Base-by-base conservation (phyloP, 352 stramenopile species). In the Phytophthora citrophthora region DNA sequence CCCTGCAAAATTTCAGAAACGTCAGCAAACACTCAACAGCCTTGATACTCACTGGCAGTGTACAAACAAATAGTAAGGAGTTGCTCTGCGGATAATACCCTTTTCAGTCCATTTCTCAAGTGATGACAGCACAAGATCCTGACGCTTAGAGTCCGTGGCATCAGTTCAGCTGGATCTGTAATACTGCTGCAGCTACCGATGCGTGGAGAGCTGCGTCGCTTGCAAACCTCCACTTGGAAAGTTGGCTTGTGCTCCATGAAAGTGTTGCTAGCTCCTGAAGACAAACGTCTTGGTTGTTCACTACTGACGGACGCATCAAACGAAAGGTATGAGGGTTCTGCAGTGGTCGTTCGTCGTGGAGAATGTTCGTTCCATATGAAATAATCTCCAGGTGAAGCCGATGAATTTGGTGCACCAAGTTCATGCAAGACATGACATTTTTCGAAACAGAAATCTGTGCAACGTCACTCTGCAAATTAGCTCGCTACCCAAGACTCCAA, bases 1-100 rank as follows among this genome's bases (percentile, higher is more conserved):
- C 63, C 70, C 24, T 69, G 59, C 1, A 83, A 45, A 83, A 83
- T 20, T 51, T 43, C 5, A 72, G 32, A 52, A 82, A 70, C 16
- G 53, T 64, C 26, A 77, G 44, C 27, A 63, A 45, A 45, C 74
- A 82, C 29, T 43, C 46, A 13, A 54, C 34, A 15, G 5, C 16
- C 13, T 15, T 43, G 11, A 20, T 43, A 32, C 41, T 44, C 29
- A 18, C 36, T 10, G n/a, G 2, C 31, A 63, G 15, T 58, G 29
- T 51, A 24, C 46, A 9, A n/a, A n/a, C n/a, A n/a, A n/a, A n/a
- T 1, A 83, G 41, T 9, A 76, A 48, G 11, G 52, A 45, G 43
- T 15, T 29, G 43, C 68, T 69, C 10, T 70, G 53, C 5, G 18
- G 38, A 44, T 77, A 83, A 36, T 79, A 81, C 71, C 71, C 8